These are phyloP conservation scores for Penicillium coffeae DNA, from an alignment of 495 filamentous ascomycete genomes.

Conservation along the genomic window DNA sequence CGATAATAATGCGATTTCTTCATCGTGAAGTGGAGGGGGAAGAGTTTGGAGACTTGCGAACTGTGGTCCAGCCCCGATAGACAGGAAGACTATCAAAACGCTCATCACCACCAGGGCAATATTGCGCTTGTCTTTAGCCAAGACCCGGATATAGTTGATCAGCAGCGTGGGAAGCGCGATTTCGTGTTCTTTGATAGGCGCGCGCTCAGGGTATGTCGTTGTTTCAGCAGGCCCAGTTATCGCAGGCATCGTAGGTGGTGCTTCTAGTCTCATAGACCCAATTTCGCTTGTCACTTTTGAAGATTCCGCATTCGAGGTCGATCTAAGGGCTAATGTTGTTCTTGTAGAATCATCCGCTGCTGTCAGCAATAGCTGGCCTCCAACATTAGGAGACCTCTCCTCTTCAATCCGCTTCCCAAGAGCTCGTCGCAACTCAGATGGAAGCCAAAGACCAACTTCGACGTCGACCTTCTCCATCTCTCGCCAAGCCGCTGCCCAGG, in stretches of 20 bases:
- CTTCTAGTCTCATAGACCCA: neutral
- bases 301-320: neutral
- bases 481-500: conserved; percentile 90
- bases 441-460: conserved; percentile 74
- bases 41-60: conserved; percentile 5
- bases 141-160: conserved; percentile 62
- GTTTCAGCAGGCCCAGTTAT: neutral
- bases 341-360: neutral
- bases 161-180: conserved; percentile 57
- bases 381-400: conserved; percentile 8
- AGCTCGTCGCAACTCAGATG: conserved; percentile 46
- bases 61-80: conserved; percentile 23
- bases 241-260: neutral
- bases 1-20: neutral
- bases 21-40: conserved; percentile 11
- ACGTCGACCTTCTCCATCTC: conserved; percentile 98
- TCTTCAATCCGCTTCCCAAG: conserved; percentile 41
- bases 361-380: neutral
- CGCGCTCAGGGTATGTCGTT: neutral
- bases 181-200: conserved; percentile 16
- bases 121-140: conserved; percentile 68
- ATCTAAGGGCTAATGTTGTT: neutral
- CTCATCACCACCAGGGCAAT: conserved; percentile 61
- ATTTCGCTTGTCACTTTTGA: neutral
- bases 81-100: conserved; percentile 55